Evolutionary conservation across 306 rosid species (phyloP).

Genomic region (Arachis hypogaea): DNA sequence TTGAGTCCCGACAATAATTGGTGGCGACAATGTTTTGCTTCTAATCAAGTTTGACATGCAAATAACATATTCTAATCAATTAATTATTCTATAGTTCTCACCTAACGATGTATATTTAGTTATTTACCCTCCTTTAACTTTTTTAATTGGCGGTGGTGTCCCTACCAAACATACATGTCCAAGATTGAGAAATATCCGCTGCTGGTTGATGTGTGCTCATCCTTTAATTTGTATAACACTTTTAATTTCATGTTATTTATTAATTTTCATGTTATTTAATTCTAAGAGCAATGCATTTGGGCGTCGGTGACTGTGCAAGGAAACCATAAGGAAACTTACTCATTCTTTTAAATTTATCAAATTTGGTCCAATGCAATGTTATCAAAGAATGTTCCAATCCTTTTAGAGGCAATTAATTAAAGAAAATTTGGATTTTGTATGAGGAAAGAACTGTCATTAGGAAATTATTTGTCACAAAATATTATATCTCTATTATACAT

Average conservation of each 20-base stretch:
- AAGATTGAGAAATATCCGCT: slow-evolving; percentile 44
- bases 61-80: background rate
- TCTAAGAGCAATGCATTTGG: slow-evolving; percentile 36
- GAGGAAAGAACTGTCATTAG: no score
- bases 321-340: slow-evolving; percentile 36
- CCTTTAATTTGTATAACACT: background rate
- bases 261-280: background rate
- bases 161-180: slow-evolving; percentile 48
- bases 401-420: no score
- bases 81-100: slow-evolving; percentile 13
- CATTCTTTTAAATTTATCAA: no score
- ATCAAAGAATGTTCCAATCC: no score
- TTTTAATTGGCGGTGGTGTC: slow-evolving; percentile 48
- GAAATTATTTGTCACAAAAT: no score
- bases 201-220: slow-evolving; percentile 7
- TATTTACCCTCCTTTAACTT: no score
- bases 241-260: background rate
- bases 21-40: slow-evolving; percentile 60
- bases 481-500: no score
- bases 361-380: no score
- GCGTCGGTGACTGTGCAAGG: slow-evolving; percentile 54
- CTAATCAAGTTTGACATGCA: slow-evolving; percentile 43
- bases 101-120: slow-evolving; percentile 45
- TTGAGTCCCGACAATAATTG: slow-evolving; percentile 52
- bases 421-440: no score